Evolutionary conservation across 352 stramenopile genomes (phyloP), one percentile per base, ranked within the genome.

Genomic region (Blastocystis hominis): DNA sequence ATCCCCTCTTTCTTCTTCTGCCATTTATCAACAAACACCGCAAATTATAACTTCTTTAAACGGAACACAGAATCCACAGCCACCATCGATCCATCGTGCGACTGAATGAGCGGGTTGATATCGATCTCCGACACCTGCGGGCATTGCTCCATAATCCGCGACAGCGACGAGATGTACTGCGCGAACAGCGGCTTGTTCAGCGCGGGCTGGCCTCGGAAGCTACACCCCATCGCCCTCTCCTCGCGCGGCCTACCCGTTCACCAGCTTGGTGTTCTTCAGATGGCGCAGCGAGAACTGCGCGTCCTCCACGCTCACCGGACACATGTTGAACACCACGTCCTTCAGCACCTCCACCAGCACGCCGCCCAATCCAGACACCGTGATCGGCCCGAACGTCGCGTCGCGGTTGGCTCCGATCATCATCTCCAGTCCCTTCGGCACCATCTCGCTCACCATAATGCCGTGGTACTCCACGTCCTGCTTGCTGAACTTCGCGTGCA

Each of bases 51-150:
- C 38, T 87, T 38, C 66, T 78, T 87, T 59, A 87, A 69, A 61
- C 46, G 68, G 77, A 87, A 87, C 17, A 87, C 77, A 20, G 77
- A 87, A 55, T 87, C 77, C 30, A 87, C 77, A 87, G 77, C 77
- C 17, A 56, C 75, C 62, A 87, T 69, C 42, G 55, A 77, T n/a
- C 77, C 77, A 50, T 87, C 77, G 55, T 87, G 77, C 24, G 56
- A 78, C 66, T 87, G 77, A 42, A 87, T 78, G 24, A 87, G 54
- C 24, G 77, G 77, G 36, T 87, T 87, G 34, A 87, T 87, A 75
- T 87, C 77, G 47, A 87, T 70, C 46, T 75, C 76, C 13, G 59
- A 70, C 54, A 81, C 59, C 59, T 81, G 72, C 34, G 54, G 54
- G 30, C 72, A 81, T 38, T 81, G 9, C 30, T 17, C 46, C 72